Base-by-base conservation (phyloP, 2,329 filamentous ascomycete genomes). In the Zymoseptoria crescenta region DNA sequence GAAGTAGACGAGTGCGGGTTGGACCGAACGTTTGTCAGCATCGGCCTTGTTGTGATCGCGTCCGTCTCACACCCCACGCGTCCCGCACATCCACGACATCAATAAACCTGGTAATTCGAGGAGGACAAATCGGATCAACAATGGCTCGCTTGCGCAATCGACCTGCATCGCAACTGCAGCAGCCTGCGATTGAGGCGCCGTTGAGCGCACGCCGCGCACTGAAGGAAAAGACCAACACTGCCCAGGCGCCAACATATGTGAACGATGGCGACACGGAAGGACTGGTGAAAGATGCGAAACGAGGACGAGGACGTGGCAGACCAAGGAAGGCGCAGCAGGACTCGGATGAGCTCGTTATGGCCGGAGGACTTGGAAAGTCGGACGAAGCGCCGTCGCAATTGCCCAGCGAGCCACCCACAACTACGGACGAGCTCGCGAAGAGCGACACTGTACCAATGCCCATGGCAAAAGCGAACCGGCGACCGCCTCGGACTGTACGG, bases 201-300 rank as follows among this genome's bases (percentile, higher is more conserved):
- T n/a, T 16, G 35, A 57, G 28, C 21, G 59, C 57, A 21, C 62
- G 70, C 48, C 64, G 58, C 30, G 69, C 68, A 49, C 55, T 70
- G 59, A 66, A 64, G 53, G 67, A 72, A 60, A 69, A 68, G 61
- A 69, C 69, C 48, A 71, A 69, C 56, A 69, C 63, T 20, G 51
- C 62, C 13, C 64, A 60, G 19, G 62, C 61, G 49, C 59, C 63
- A 19, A 57, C 59, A 49, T 67, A 68, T 57, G 62, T 64, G 4
- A 61, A 67, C 53, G 65, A 68, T 58, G 65, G 67, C 19, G 60
- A 68, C 41, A 68, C 64, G 0, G 68, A 69, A 24, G 63, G 57
- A 8, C 58, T 70, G 53, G 62, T 71, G 13, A 70, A 69, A 52
- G 64, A 66, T 51, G 63, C 64, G 41, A 67, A 64, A 35, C 55